Percentiles rank a stretch among this genome's conserved stretches.
Conservation (phyloP, 1,139 yeast species). For the Yamadazyma triangularis region DNA sequence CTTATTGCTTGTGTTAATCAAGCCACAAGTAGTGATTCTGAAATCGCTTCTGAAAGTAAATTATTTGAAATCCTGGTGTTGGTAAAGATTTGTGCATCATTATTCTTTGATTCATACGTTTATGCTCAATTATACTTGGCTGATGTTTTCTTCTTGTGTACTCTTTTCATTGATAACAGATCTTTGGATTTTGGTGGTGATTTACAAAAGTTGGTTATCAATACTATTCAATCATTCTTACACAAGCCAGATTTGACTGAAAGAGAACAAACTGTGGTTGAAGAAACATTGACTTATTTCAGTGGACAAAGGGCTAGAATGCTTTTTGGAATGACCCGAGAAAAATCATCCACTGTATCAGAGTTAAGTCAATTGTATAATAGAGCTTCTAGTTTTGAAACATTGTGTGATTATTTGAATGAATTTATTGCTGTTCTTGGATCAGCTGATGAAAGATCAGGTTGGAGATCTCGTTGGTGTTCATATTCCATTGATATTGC, state of each 20-base stretch:
- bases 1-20: slow-evolving; percentile 49
- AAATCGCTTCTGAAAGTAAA: slow-evolving; percentile 56
- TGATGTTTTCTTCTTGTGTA: slow-evolving; percentile 65
- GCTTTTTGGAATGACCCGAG: slow-evolving; percentile 77
- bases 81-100: slow-evolving; percentile 59
- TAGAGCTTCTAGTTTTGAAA: slow-evolving; percentile 52
- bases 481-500: slow-evolving; percentile 65
- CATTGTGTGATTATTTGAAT: slow-evolving; percentile 58
- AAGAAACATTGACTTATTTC: slow-evolving; percentile 52
- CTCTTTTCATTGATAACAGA: slow-evolving; percentile 71
- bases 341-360: slow-evolving; percentile 28
- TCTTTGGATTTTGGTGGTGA: slow-evolving; percentile 65
- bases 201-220: slow-evolving; percentile 61
- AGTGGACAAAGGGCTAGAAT: slow-evolving; percentile 71
- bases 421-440: slow-evolving; percentile 47
- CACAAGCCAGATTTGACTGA: slow-evolving; percentile 51
- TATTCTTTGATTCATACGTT: slow-evolving; percentile 68
- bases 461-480: slow-evolving; percentile 71
- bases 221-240: slow-evolving; percentile 68
- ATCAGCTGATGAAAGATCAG: slow-evolving; percentile 48
- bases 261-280: slow-evolving; percentile 41
- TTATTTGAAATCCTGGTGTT: slow-evolving; percentile 74
- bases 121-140: slow-evolving; percentile 67
- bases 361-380: slow-evolving; percentile 44
- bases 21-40: slow-evolving; percentile 42